Base-by-base conservation (phyloP, 495 filamentous ascomycete species). In the Lasiosphaeria hispida region DNA sequence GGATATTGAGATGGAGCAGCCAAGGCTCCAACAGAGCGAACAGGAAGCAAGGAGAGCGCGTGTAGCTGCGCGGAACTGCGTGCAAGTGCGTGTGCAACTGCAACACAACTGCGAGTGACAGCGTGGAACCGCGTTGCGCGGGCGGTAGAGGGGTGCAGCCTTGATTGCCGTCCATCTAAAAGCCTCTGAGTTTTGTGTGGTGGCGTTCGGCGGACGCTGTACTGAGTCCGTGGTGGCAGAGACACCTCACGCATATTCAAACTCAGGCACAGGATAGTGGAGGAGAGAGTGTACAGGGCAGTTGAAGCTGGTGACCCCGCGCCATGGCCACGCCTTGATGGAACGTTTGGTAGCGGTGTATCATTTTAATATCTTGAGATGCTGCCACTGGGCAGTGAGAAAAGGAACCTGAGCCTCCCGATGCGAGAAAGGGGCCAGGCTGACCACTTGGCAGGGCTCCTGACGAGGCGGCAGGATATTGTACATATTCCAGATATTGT, bases 141-240 rank as follows among this genome's bases (percentile, higher is more conserved):
- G 43, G 18, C 30, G 30, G 42, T 38, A 38, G 53, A 48, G 53
- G 53, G 39, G 53, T 47, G 53, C 53, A 37, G 17, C 36, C 41
- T 47, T 55, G 42, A 53, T 59, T 59, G 42, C 40, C 51, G 41
- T 40, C 37, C 57, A 59, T 59, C 53, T 59, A 54, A 14, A 14
- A 30, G 23, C 57, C 49, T 48, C 57, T 59, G 4, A 34, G 35
- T 35, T 33, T 34, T 55, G 53, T 40, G 47, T 55, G 42, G 53
- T 38, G 18, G 41, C 38, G 41, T 34, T 55, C 53, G 53, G 53
- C 15, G 41, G 42, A 45, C 17, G 15, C 34, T 55, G 41, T 2
- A 30, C 23, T 2, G 23, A 30, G 23, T 30, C 23, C 23, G 23
- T 30, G 23, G 5, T 30, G 23, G 5, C 23, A 30, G 5, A 30